Conservation (phyloP, 2,329 filamentous ascomycete species). For the Lachnellula suecica region DNA sequence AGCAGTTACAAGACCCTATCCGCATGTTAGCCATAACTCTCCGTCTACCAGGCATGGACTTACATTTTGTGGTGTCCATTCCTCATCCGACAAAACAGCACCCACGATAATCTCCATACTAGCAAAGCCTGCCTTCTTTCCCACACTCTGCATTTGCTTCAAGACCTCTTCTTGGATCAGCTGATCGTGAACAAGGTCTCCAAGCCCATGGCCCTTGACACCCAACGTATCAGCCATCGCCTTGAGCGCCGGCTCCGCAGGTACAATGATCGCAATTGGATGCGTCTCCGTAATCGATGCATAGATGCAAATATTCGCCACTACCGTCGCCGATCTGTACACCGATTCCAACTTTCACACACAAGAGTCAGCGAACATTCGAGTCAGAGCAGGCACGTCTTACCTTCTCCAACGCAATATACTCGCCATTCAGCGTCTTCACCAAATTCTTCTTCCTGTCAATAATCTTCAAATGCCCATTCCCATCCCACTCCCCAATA, state of each 20-base stretch:
- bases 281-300: conserved; percentile 72
- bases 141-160: conserved; percentile 66
- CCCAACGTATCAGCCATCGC: conserved; percentile 58
- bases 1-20: conserved; percentile 61
- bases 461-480: conserved; percentile 74
- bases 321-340: conserved; percentile 74
- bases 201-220: conserved; percentile 55
- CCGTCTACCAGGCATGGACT: conserved; percentile 44
- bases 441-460: conserved; percentile 91
- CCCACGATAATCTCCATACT: conserved; percentile 72
- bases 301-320: conserved; percentile 84
- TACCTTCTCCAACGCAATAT: conserved; percentile 87
- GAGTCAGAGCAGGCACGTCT: conserved; percentile 16
- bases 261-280: conserved; percentile 76
- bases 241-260: conserved; percentile 60
- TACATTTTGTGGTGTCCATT: conserved; percentile 83
- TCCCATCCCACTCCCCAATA: conserved; percentile 73
- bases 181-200: conserved; percentile 58
- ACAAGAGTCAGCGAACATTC: conserved; percentile 10
- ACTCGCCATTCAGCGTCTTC: conserved; percentile 93
- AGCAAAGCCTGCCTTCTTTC: conserved; percentile 62
- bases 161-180: conserved; percentile 61
- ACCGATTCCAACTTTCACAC: conserved; percentile 71
- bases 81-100: conserved; percentile 76
- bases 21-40: conserved; percentile 32